These are phyloP conservation scores for Fistulina hepatica DNA, from an alignment of 1,284 basidiomycete species.

Conservation along the genomic window DNA sequence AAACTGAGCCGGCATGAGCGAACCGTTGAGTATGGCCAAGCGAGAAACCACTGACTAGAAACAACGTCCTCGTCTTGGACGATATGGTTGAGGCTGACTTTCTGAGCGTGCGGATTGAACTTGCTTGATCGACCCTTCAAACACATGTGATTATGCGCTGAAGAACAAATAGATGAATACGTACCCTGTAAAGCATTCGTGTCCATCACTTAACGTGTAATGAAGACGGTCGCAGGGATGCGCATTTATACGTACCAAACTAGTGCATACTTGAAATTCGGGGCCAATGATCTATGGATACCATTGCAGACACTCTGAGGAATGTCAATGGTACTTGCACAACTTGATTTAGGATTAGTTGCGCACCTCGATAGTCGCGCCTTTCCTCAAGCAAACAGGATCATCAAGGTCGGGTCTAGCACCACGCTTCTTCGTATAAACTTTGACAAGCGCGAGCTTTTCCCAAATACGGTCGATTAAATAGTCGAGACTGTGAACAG, in stretches of 20 bases:
- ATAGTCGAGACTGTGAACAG: slow-evolving; percentile 60
- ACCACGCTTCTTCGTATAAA: slow-evolving; percentile 97
- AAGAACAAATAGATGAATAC: neutral
- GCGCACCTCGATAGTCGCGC: slow-evolving; percentile 85
- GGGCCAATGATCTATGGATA: slow-evolving; percentile 80
- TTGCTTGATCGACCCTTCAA: slow-evolving; percentile 78
- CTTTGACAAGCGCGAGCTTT: slow-evolving; percentile 75
- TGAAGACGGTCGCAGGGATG: too few relatives aligned
- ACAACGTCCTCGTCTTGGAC: slow-evolving; percentile 94
- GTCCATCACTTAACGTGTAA: too few relatives aligned
- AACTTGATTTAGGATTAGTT: neutral
- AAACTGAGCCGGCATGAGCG: slow-evolving; percentile 21
- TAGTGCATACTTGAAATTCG: slow-evolving; percentile 88
- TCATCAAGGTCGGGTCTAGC: slow-evolving; percentile 84
- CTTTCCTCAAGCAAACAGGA: slow-evolving; percentile 87
- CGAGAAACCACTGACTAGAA: slow-evolving; percentile 51
- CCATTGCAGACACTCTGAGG: slow-evolving; percentile 76
- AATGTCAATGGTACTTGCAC: slow-evolving; percentile 1
- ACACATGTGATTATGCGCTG: slow-evolving; percentile 1
- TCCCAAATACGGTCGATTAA: slow-evolving; percentile 89
- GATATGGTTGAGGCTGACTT: slow-evolving; percentile 80
- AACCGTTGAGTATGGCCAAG: neutral
- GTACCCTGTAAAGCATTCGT: slow-evolving; percentile 7
- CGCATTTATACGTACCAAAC: slow-evolving; percentile 82
- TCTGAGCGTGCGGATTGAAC: slow-evolving; percentile 88